Base-by-base conservation (phyloP, 2,329 filamentous ascomycete genomes). In the Huntiella moniliformis region DNA sequence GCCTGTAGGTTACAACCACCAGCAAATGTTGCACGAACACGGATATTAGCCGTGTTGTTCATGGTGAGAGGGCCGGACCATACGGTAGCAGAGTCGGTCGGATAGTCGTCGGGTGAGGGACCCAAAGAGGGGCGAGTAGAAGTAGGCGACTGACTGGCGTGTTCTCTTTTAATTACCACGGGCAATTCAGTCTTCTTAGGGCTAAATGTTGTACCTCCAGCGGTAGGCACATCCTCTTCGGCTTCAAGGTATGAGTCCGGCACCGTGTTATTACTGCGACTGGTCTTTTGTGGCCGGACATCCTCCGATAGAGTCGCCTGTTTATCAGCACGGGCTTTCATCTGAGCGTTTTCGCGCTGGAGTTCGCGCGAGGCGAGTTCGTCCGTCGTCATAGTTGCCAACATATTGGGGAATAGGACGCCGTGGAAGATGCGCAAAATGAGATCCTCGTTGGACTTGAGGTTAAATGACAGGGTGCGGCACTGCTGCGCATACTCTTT, bases 321-420 rank as follows among this genome's bases (percentile, higher is more conserved):
- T 55, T 86, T 83, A 56, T 91, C 83, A 0, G 77, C 76, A 50
- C 76, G 73, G 43, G 82, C 81, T 59, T 82, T 81, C 69, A 88
- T 77, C 54, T 79, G 75, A 12, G 81, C 81, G 17, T 75, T 80
- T 58, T 85, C 74, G 22, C 71, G 71, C 58, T 94, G 85, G 56
- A 87, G 71, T 59, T 96, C 87, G 52, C 92, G 82, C 47, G 83
- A 93, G 1, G 86, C 86, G 69, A 98, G 83, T 56, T 95, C 84
- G 56, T 91, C 82, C 1, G 82, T 75, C 11, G 76, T 79, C 91
- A 98, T 95, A 44, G 74, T 73, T n/a, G 84, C 82, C 39, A 98
- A 68, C 47, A 76, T 74, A n/a, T 79, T 67, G 0, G 88, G 76
- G 5, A 78, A 74, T 33, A 95, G 66, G 31, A 70, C 74, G 44